Percentiles rank a stretch among this genome's conserved stretches.
These are phyloP conservation scores for Vickermania spadyakhi DNA, from an alignment of 208 protist genomes.

Conservation along the genomic window DNA sequence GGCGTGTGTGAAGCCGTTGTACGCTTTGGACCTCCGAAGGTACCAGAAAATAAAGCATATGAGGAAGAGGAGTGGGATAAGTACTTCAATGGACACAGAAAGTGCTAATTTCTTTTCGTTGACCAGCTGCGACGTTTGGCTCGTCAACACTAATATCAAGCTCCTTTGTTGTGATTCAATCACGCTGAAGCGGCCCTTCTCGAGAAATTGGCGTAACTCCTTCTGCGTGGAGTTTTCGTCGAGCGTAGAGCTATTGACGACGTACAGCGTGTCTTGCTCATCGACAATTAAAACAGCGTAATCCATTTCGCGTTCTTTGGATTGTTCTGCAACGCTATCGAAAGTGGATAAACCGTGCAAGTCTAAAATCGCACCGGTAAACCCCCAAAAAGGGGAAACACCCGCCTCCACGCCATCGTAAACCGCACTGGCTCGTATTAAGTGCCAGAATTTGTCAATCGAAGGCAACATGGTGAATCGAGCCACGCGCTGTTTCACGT, in stretches of 20 bases:
- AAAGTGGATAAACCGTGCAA: neutral
- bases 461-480: neutral
- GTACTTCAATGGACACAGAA: neutral
- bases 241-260: neutral
- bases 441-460: neutral
- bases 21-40: conserved; percentile 1
- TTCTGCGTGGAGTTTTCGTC: neutral
- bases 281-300: neutral
- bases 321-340: neutral
- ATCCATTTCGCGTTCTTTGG: neutral
- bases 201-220: neutral
- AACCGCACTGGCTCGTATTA: neutral
- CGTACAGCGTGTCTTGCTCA: neutral
- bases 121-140: neutral
- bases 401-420: neutral
- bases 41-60: neutral
- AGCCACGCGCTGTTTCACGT: neutral
- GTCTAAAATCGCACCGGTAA: neutral
- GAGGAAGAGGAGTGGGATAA: neutral
- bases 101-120: neutral
- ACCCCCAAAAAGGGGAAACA: neutral
- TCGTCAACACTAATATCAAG: neutral
- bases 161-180: neutral
- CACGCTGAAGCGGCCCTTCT: neutral
- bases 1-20: conserved; percentile 11